These are phyloP conservation scores for Ploettnerulaceae sp. DNA, from an alignment of 2,329 filamentous ascomycete species.

Conservation along the genomic window DNA sequence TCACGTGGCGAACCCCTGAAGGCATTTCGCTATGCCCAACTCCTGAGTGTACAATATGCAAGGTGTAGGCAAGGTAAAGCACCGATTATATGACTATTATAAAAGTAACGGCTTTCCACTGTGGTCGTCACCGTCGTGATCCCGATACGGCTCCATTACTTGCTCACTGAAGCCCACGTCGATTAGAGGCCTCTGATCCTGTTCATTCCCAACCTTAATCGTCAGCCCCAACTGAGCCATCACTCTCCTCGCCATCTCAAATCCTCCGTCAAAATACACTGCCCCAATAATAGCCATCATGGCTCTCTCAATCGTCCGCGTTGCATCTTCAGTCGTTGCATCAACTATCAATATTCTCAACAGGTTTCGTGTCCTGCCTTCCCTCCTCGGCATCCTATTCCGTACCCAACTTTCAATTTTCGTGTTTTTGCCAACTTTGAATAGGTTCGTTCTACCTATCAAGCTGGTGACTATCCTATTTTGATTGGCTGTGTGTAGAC, in stretches of 20 bases:
- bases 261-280: slow-evolving; percentile 25
- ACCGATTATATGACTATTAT: background rate
- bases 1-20: background rate
- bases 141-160: background rate
- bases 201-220: slow-evolving; percentile 7
- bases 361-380: slow-evolving; percentile 10
- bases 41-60: background rate
- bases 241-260: slow-evolving; percentile 14
- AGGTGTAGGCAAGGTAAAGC: background rate
- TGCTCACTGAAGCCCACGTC: background rate
- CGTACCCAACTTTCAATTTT: slow-evolving; percentile 17
- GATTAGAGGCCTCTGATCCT: background rate
- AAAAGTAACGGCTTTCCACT: background rate
- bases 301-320: slow-evolving; percentile 15
- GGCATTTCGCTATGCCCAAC: background rate
- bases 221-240: slow-evolving; percentile 16
- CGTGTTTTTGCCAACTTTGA: slow-evolving; percentile 9
- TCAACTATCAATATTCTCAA: slow-evolving; percentile 18
- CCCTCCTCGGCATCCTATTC: slow-evolving; percentile 7
- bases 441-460: slow-evolving; percentile 9
- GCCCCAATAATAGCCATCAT: slow-evolving; percentile 26
- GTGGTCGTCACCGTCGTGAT: background rate
- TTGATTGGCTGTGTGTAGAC: background rate
- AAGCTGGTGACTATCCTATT: background rate
- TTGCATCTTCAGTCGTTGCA: slow-evolving; percentile 12